phyloP scores from a whole-genome alignment of 805 yeast species.

The Wickerhamomyces rabaulensis region DNA sequence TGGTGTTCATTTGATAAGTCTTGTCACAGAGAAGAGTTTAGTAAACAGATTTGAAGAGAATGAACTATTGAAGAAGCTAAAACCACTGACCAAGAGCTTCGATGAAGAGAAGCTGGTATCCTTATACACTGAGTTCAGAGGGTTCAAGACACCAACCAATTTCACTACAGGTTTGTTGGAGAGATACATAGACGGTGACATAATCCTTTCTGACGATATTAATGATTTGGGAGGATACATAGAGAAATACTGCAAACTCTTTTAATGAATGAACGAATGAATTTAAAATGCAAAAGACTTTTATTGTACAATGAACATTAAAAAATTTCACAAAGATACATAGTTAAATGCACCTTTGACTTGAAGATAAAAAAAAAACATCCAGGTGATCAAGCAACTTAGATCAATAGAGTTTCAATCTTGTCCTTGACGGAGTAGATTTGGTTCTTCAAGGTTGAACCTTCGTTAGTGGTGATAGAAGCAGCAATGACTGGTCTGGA shows the following conservation, averaged over 20 bases:
- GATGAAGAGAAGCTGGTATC: not conserved
- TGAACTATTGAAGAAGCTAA: not conserved
- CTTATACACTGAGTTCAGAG: conserved; percentile 4
- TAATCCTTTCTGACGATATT: not conserved
- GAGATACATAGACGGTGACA: not conserved
- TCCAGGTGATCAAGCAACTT: conserved; percentile 19
- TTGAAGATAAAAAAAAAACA: not conserved
- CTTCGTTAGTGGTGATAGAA: conserved; percentile 96
- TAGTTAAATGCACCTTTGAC: not conserved
- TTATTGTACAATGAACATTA: not conserved
- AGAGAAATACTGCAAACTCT: not conserved
- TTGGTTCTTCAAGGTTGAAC: conserved; percentile 95
- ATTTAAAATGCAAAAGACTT: not conserved
- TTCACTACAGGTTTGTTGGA: not conserved
- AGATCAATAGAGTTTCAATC: conserved; percentile 95
- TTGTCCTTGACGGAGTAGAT: conserved; percentile 97
- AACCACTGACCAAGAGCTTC: not conserved
- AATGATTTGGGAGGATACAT: not conserved
- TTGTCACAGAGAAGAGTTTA: conserved; percentile 3
- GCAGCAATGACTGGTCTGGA: conserved; percentile 99
- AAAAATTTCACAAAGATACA: not conserved
- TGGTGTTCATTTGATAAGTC: conserved; percentile 19
- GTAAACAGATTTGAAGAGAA: not conserved
- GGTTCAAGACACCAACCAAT: not conserved
- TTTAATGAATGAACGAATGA: not conserved